Conservation (phyloP, 306 rosid species). For the Malus sylvestris region DNA sequence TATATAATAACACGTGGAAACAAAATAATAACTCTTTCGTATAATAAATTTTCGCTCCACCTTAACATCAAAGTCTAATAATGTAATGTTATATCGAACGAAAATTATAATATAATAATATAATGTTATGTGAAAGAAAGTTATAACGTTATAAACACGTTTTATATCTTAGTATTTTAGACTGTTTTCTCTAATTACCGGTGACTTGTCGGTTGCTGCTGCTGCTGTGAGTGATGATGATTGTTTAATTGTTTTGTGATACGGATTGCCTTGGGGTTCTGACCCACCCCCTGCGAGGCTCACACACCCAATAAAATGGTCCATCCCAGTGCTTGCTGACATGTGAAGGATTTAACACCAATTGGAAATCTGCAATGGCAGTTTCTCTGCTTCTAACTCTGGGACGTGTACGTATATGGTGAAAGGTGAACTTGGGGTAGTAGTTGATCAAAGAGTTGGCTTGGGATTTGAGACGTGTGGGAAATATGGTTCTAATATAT, state of each 20-base stretch:
- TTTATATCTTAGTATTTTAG: background rate
- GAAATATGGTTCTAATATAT: no score
- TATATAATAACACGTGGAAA: no score
- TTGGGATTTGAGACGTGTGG: no score
- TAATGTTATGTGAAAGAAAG: background rate
- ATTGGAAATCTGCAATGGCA: background rate
- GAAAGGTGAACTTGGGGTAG: background rate
- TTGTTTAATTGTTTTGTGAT: background rate
- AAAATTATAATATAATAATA: background rate
- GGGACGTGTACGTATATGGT: background rate
- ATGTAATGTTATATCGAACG: no score
- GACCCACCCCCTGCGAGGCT: background rate
- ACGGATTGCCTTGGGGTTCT: constrained; percentile 15
- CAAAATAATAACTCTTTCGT: no score
- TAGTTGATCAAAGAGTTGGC: background rate
- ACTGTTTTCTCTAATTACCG: constrained; percentile 4
- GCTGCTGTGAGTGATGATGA: background rate
- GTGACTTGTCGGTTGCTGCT: constrained; percentile 18
- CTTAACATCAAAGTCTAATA: no score
- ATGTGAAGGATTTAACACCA: background rate
- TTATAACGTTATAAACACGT: no score
- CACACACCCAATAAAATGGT: background rate
- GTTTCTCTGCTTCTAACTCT: no score
- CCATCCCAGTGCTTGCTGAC: background rate
- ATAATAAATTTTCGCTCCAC: no score